A percentile compares a stretch with the other conserved stretches of the same genome.
Evolutionary conservation across 768 basidiomycete species (phyloP).

Genomic region (Leccinellum albellum): DNA sequence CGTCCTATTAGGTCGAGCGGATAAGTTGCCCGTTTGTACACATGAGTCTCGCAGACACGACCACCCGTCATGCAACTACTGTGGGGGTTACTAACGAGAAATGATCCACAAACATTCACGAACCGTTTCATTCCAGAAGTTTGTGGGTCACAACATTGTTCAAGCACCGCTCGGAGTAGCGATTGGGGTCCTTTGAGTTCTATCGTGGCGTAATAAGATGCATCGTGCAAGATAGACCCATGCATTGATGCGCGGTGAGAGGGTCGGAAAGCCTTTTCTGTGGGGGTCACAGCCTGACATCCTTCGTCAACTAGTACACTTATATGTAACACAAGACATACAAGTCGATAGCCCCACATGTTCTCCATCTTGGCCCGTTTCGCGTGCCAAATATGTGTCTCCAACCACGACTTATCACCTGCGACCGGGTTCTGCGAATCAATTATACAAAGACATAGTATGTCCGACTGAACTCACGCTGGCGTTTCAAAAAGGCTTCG

Average conservation of each 20-base stretch:
- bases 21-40: conserved; percentile 62
- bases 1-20: conserved; percentile 73
- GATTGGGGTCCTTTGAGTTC: conserved; percentile 66
- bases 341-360: conserved; percentile 89
- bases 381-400: conserved; percentile 96
- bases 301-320: neutral
- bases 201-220: conserved; percentile 76
- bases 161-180: conserved; percentile 49
- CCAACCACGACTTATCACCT: conserved; percentile 91
- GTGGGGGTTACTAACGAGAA: neutral
- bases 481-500: conserved; percentile 62
- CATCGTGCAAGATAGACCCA: conserved; percentile 85
- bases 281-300: conserved; percentile 72
- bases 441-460: neutral
- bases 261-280: conserved; percentile 88
- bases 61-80: conserved; percentile 63
- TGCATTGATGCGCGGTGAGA: conserved; percentile 87
- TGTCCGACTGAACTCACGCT: conserved; percentile 46
- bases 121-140: conserved; percentile 63
- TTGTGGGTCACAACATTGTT: conserved; percentile 62
- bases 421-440: neutral
- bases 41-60: conserved; percentile 59
- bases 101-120: neutral
- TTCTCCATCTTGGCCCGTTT: conserved; percentile 95
- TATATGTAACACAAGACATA: conserved; percentile 23